Evolutionary conservation across 1,284 basidiomycete species (phyloP).

Genomic region (Meripilus lineatus): DNA sequence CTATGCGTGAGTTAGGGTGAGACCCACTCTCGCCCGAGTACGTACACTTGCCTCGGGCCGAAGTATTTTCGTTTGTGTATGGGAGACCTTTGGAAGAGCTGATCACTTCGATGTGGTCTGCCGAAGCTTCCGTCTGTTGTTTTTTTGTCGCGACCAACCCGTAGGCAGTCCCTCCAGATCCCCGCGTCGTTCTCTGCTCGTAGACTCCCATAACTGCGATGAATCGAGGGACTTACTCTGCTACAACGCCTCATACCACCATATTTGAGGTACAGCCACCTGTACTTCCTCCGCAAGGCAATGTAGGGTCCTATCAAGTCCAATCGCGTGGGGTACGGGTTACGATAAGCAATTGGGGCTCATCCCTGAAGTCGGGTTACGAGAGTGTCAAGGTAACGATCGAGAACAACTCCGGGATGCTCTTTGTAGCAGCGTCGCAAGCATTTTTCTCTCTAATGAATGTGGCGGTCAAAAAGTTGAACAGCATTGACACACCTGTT

Average conservation of each 20-base stretch:
- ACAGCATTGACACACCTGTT: constrained; percentile 52
- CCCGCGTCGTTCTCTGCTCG: too few species aligned
- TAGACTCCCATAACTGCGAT: neutral
- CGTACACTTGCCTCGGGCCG: too few species aligned
- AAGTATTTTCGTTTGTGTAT: too few species aligned
- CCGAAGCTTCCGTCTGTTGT: too few species aligned
- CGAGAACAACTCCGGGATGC: constrained; percentile 51
- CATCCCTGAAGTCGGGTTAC: neutral
- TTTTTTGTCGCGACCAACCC: too few species aligned
- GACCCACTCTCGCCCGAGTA: too few species aligned
- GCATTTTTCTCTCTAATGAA: constrained; percentile 61
- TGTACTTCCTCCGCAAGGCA: neutral
- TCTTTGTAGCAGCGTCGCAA: constrained; percentile 55
- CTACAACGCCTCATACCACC: neutral
- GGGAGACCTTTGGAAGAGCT: too few species aligned
- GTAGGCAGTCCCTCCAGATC: too few species aligned
- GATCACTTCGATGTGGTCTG: too few species aligned
- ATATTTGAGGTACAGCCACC: neutral
- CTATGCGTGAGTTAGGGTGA: too few species aligned
- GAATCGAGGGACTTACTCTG: neutral
- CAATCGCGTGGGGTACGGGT: neutral
- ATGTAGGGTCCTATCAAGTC: neutral
- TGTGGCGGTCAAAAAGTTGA: constrained; percentile 56
- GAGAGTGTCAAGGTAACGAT: constrained; percentile 10
- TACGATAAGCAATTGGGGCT: neutral